phyloP scores from a whole-genome alignment of 1,284 basidiomycete species.

The Wallemia mellicola region DNA sequence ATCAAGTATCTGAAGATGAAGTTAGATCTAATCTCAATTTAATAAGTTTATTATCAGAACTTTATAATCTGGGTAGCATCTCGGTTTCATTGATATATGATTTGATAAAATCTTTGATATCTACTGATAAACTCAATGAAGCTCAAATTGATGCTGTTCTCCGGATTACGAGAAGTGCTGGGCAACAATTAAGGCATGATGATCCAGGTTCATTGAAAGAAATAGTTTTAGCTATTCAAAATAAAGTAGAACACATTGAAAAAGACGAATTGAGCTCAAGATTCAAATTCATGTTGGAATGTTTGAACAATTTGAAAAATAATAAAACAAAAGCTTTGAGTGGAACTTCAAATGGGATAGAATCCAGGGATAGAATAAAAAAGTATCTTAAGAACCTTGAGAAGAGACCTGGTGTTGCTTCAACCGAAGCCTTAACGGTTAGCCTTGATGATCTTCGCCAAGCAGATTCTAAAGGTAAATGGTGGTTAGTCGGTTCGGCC shows the following conservation, averaged over 20 bases:
- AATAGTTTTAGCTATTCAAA: conserved; percentile 31
- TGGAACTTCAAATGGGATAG: conserved; percentile 29
- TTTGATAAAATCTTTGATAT: conserved; percentile 47
- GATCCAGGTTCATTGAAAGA: conserved; percentile 23
- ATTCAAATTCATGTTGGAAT: conserved; percentile 76
- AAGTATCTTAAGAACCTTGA: conserved; percentile 43
- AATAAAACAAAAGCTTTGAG: conserved; percentile 40
- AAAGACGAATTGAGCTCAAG: conserved; percentile 27
- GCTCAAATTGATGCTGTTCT: conserved; percentile 59
- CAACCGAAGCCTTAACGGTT: conserved; percentile 42
- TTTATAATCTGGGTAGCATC: conserved; percentile 87
- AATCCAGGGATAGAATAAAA: conserved; percentile 51
- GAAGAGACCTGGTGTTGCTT: conserved; percentile 41
- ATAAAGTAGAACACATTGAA: conserved; percentile 17
- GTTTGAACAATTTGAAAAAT: conserved; percentile 60
- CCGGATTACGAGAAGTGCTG: conserved; percentile 64
- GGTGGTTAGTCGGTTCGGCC: conserved; percentile 94
- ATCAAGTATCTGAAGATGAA: conserved; percentile 8
- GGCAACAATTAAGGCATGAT: conserved; percentile 48
- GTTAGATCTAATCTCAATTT: conserved; percentile 76
- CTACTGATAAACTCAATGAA: conserved; percentile 27
- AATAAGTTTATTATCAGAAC: conserved; percentile 54
- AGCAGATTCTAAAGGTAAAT: conserved; percentile 67
- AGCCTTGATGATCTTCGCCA: conserved; percentile 55
- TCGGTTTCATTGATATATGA: conserved; percentile 70